These are phyloP conservation scores for Didymella glomerata DNA, from an alignment of 2,329 filamentous ascomycete genomes.

Conservation along the genomic window DNA sequence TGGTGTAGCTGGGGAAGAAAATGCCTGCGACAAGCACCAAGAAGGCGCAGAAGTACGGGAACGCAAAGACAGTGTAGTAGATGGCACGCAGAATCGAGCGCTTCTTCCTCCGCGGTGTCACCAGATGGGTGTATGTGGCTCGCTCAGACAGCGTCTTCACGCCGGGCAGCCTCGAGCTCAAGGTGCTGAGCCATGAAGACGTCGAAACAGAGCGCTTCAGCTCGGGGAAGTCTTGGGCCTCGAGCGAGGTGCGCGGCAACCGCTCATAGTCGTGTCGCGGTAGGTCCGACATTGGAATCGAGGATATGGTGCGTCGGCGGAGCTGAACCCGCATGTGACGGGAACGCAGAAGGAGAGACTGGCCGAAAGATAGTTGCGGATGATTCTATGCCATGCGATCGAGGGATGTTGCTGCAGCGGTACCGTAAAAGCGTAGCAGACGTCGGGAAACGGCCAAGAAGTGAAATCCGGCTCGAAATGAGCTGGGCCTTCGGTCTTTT, in stretches of 20 bases:
- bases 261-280: conserved; percentile 46
- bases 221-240: conserved; percentile 31
- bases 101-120: conserved; percentile 45
- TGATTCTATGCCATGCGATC: conserved; percentile 3
- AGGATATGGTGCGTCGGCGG: conserved; percentile 9
- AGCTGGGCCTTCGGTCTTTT: conserved; percentile 7
- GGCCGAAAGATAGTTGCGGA: background rate
- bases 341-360: conserved; percentile 5
- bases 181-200: conserved; percentile 39
- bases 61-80: conserved; percentile 43
- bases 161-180: conserved; percentile 30
- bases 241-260: conserved; percentile 42
- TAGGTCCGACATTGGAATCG: conserved; percentile 28
- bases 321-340: conserved; percentile 12
- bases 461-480: background rate
- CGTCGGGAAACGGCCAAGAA: conserved; percentile 2
- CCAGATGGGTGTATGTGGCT: conserved; percentile 42
- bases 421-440: background rate
- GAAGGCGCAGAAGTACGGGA: conserved; percentile 44
- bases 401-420: background rate
- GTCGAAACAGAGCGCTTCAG: conserved; percentile 24
- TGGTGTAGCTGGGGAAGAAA: conserved; percentile 66
- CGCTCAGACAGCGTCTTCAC: conserved; percentile 42
- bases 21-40: conserved; percentile 57
- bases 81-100: conserved; percentile 44